Percentiles rank a stretch among this genome's conserved stretches.
Evolutionary conservation across 2,329 filamentous ascomycete species (phyloP).

Genomic region (Lasiodiplodia theobromae): DNA sequence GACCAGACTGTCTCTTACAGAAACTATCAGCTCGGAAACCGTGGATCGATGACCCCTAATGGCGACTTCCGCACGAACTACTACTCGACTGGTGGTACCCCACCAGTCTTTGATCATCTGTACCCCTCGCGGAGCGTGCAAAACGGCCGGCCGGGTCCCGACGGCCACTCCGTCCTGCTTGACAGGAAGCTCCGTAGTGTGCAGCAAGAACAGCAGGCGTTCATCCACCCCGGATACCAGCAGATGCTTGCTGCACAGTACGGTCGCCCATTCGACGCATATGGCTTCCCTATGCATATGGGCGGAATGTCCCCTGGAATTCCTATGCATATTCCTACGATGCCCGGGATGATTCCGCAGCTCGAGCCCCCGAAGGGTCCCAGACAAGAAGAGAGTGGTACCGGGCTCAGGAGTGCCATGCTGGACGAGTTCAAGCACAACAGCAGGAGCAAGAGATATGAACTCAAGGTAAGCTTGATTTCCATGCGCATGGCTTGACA

Average conservation of each 20-base stretch:
- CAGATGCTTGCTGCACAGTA: constrained; percentile 47
- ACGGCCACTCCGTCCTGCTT: constrained; percentile 53
- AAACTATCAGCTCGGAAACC: constrained; percentile 51
- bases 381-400: constrained; percentile 65
- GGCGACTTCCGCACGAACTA: constrained; percentile 56
- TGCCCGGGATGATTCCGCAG: constrained; percentile 45
- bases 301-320: constrained; percentile 42
- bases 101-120: constrained; percentile 52
- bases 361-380: constrained; percentile 51
- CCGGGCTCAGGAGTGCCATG: constrained; percentile 72
- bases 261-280: constrained; percentile 35
- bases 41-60: constrained; percentile 50
- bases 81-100: constrained; percentile 55
- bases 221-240: constrained; percentile 22
- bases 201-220: constrained; percentile 51
- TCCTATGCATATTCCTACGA: constrained; percentile 45
- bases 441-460: constrained; percentile 77
- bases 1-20: constrained; percentile 48
- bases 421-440: constrained; percentile 82
- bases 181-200: constrained; percentile 59
- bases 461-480: constrained; percentile 69
- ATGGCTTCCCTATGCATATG: constrained; percentile 32
- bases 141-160: constrained; percentile 42
- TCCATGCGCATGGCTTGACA: background rate
- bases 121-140: constrained; percentile 53